Conservation (phyloP, 257 asterid species). For the Gentiana straminea region DNA sequence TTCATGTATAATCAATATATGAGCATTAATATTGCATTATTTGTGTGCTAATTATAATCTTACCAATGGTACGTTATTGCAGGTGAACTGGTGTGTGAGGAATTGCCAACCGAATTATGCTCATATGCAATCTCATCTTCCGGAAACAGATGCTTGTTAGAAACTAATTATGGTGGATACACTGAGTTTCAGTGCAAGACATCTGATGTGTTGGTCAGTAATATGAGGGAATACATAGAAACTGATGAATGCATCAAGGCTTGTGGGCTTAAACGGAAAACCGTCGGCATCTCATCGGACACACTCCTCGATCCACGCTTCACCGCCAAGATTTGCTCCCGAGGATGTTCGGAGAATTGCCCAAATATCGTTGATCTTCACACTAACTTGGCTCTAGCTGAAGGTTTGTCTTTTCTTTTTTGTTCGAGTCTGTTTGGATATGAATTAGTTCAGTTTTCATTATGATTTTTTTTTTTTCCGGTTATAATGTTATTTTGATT, state of each 20-base stretch:
- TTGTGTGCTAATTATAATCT: too few relatives aligned
- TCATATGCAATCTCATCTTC: slow-evolving; percentile 52
- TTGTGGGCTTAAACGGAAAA: slow-evolving; percentile 49
- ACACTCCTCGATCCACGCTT: slow-evolving; percentile 43
- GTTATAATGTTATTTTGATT: too few relatives aligned
- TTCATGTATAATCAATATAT: too few relatives aligned
- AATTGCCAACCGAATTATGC: slow-evolving; percentile 38
- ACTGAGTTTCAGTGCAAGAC: slow-evolving; percentile 45
- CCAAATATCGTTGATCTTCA: slow-evolving; percentile 69
- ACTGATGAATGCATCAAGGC: slow-evolving; percentile 46
- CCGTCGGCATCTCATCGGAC: slow-evolving; percentile 75
- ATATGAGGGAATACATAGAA: slow-evolving; percentile 41
- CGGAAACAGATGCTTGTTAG: slow-evolving; percentile 60
- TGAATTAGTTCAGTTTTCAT: too few relatives aligned
- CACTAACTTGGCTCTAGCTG: slow-evolving; percentile 64
- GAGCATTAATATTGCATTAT: too few relatives aligned
- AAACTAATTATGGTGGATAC: slow-evolving; percentile 23
- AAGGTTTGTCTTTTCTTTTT: slow-evolving; percentile 29
- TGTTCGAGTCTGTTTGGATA: too few relatives aligned
- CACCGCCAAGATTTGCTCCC: slow-evolving; percentile 51
- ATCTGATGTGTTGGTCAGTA: slow-evolving; percentile 47
- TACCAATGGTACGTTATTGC: not conserved
- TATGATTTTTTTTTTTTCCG: not conserved
- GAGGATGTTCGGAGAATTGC: slow-evolving; percentile 46
- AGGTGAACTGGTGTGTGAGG: slow-evolving; percentile 57